Evolutionary conservation across 345 rosid species (phyloP), one percentile per base, ranked within the genome.

Genomic region (Isatis tinctoria): DNA sequence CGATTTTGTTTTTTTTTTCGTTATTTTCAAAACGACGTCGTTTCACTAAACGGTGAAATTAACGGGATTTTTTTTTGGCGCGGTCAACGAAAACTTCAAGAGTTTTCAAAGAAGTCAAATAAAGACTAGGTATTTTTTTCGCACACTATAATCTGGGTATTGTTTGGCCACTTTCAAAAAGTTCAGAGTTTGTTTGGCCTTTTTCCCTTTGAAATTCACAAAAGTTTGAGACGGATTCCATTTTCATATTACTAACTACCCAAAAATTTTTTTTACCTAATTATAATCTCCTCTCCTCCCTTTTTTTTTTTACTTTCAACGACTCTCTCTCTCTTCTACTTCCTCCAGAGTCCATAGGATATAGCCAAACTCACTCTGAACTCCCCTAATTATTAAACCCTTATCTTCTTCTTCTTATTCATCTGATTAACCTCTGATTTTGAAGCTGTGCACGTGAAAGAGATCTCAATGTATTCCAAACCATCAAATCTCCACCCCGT

Each of bases 241-340:
- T 43, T 74, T 64, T 62, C 69, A 51, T 62, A 51, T 28, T 49
- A 28, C 45, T 73, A 56, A 54, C 78, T 57, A 36, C 36, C 77
- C 2, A 28, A 28, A 49, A 4, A 18, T 52, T 26, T 27, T 68
- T 69, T 75, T 75, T 60, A 60, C 74, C 79, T 30, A 75, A 75
- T 41, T 60, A 39, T 20, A 41, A 69, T 68, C 56, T 51, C 61
- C 49, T 65, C 65, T 12, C 36, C 18, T 47, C 16, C 18, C 8
- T 18, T 74, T 59, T 61, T 75, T 75, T 49, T 61, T 75, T 75
- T 49, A 68, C 79, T 75, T 75, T 60, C 79, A 68, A 33, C 7
- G 74, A 75, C 64, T 67, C 73, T 67, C 73, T 74, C 20, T 43
- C 67, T n/a, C 33, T 54, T 39, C 57, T 67, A 65, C 60, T 65